These are phyloP conservation scores for Sugiyamaella paludigena DNA, from an alignment of 1,139 yeast species.

Conservation along the genomic window DNA sequence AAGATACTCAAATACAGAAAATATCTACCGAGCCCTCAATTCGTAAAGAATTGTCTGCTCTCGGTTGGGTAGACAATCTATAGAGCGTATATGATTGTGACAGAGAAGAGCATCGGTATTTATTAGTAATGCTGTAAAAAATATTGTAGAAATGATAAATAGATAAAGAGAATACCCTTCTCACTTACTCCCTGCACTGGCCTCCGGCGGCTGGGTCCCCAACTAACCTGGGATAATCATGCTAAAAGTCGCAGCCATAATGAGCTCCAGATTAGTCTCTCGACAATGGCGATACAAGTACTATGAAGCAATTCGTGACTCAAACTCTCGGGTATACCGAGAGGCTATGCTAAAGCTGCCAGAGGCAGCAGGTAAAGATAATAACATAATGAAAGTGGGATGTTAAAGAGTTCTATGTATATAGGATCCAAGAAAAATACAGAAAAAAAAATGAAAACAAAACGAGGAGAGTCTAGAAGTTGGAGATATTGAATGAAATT, in stretches of 20 bases:
- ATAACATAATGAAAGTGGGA: neutral
- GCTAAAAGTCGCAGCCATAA: too few relatives aligned
- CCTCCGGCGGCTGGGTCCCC: slow-evolving; percentile 12
- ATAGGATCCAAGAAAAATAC: neutral
- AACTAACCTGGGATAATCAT: too few relatives aligned
- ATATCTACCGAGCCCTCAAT: slow-evolving; percentile 82
- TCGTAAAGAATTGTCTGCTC: slow-evolving; percentile 62
- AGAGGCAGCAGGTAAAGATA: neutral
- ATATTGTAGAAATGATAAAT: neutral
- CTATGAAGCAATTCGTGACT: too few relatives aligned
- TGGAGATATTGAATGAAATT: too few relatives aligned
- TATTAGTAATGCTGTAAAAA: slow-evolving; percentile 8
- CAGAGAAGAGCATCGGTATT: slow-evolving; percentile 3
- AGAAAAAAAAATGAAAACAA: neutral
- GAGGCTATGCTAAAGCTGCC: neutral
- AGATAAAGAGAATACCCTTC: neutral
- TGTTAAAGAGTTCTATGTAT: too few relatives aligned
- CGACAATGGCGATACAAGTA: too few relatives aligned
- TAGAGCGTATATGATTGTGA: too few relatives aligned
- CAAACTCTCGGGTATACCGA: neutral
- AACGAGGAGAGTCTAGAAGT: neutral
- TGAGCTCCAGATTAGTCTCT: too few relatives aligned
- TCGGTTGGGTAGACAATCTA: slow-evolving; percentile 60
- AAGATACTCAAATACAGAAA: slow-evolving; percentile 89
- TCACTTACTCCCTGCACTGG: neutral